Evolutionary conservation across 202 grass and related monocot genomes (phyloP).

Genomic region (Zizania palustris): DNA sequence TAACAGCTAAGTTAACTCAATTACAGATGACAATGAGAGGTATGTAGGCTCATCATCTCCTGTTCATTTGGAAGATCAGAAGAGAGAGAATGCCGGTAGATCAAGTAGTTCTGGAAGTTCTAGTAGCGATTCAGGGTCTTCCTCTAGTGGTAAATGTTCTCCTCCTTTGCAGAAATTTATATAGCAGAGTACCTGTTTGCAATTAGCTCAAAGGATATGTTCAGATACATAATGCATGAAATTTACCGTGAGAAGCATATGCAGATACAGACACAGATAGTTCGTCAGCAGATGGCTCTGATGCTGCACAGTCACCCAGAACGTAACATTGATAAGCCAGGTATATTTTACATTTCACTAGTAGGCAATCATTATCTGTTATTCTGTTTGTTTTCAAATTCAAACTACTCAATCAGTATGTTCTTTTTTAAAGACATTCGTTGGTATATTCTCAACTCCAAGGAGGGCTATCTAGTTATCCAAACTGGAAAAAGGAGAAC

Average conservation of each 20-base stretch:
- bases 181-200: slow-evolving; percentile 21
- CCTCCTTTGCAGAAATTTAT: slow-evolving; percentile 22
- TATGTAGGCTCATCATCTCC: slow-evolving; percentile 68
- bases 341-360: slow-evolving; percentile 43
- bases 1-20: slow-evolving; percentile 38
- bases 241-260: slow-evolving; percentile 48
- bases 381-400: slow-evolving; percentile 24
- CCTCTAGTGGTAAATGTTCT: slow-evolving; percentile 70
- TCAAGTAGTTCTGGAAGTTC: slow-evolving; percentile 92
- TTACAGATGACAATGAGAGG: slow-evolving; percentile 65
- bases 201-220: slow-evolving; percentile 23
- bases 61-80: slow-evolving; percentile 59
- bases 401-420: slow-evolving; percentile 10
- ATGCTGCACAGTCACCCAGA: slow-evolving; percentile 70
- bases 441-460: background rate
- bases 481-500: slow-evolving; percentile 7
- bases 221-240: slow-evolving; percentile 30
- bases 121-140: slow-evolving; percentile 76
- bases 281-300: slow-evolving; percentile 81
- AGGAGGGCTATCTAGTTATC: background rate
- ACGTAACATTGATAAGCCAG: slow-evolving; percentile 59
- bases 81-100: slow-evolving; percentile 58
- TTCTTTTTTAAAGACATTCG: background rate
- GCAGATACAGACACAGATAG: slow-evolving; percentile 86
- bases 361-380: background rate